Base-by-base conservation (phyloP, 371 early-diverging fungal genomes). In the Circinella umbellata region DNA sequence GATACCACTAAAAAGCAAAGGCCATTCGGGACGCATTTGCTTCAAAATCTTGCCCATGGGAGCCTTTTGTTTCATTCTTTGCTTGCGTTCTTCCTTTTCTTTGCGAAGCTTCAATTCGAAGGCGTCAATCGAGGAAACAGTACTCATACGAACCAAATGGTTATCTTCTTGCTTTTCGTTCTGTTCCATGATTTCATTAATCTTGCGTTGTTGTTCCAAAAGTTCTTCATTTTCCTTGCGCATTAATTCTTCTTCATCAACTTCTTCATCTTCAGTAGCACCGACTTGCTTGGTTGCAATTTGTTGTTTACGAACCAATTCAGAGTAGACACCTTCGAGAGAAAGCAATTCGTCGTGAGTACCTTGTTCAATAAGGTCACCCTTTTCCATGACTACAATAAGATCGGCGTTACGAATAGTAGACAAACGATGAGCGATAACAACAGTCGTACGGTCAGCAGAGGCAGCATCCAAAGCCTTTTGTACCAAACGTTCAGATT, bases 391-490 rank as follows among this genome's bases (percentile, higher is more conserved):
- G 35, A 93, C 93, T 46, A 89, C 85, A 75, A 97, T 96, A 51
- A 86, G 70, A 72, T 96, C 92, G 3, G 95, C 91, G 70, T 94
- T 88, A 49, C 82, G 81, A 59, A 90, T 83, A 6, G 93, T 94
- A 46, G 92, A 90, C 13, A 94, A 78, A 15, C 93, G 87, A 74
- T 97, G 97, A 0, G 97, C 96, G 71, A 98, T 92, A 4, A 95
- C 90, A 55, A 99, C 86, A 9, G 95, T 95, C 0, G 96, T 95
- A 34, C 96, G 83, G 53, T 89, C 86, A 20, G 76, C 68, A 13
- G 91, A 49, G 8, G 95, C 95, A 14, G 73, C 79, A 66, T 95
- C 95, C 49, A 93, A 76, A n/a, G 93, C 93, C 14, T 72, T 78
- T 73, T 93, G 94, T 0, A 95, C 93, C n/a, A 92, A 77, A 36